Percentiles rank a stretch among this genome's conserved stretches.
Evolutionary conservation across 805 yeast genomes (phyloP).

Genomic region (Metschnikowia orientalis): DNA sequence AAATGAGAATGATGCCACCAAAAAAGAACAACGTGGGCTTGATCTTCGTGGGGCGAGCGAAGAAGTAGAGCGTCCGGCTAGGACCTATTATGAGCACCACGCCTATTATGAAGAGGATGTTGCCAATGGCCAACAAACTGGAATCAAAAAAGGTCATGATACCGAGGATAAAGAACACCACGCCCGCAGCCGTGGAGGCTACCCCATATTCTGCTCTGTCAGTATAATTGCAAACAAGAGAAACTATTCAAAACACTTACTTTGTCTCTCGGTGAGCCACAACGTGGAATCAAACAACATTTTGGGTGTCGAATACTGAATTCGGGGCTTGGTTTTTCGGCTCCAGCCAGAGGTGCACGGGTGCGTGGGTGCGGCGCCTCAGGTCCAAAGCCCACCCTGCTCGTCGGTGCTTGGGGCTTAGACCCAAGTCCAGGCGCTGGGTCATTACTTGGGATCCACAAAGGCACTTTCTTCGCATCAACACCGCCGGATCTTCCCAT

Average conservation of each 20-base stretch:
- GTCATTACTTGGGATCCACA: too few species aligned
- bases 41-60: slow-evolving; percentile 80
- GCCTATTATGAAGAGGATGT: slow-evolving; percentile 76
- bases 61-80: slow-evolving; percentile 73
- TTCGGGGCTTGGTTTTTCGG: too few species aligned
- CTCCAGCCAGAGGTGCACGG: too few species aligned
- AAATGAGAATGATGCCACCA: slow-evolving; percentile 70
- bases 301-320: background rate
- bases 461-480: too few species aligned
- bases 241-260: slow-evolving; percentile 38
- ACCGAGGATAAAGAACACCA: slow-evolving; percentile 75
- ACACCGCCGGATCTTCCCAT: too few species aligned
- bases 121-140: slow-evolving; percentile 85
- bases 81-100: slow-evolving; percentile 83
- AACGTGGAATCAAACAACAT: slow-evolving; percentile 27
- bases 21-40: slow-evolving; percentile 81
- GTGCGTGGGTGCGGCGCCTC: too few species aligned
- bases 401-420: too few species aligned
- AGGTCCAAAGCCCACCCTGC: too few species aligned
- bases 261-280: slow-evolving; percentile 75
- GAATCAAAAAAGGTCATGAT: slow-evolving; percentile 83
- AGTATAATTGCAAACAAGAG: slow-evolving; percentile 9
- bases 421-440: too few species aligned
- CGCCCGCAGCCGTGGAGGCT: slow-evolving; percentile 84
- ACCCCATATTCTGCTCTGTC: slow-evolving; percentile 73